Evolutionary conservation across 2,329 filamentous ascomycete species (phyloP).

Genomic region (Colletotrichum costaricense): DNA sequence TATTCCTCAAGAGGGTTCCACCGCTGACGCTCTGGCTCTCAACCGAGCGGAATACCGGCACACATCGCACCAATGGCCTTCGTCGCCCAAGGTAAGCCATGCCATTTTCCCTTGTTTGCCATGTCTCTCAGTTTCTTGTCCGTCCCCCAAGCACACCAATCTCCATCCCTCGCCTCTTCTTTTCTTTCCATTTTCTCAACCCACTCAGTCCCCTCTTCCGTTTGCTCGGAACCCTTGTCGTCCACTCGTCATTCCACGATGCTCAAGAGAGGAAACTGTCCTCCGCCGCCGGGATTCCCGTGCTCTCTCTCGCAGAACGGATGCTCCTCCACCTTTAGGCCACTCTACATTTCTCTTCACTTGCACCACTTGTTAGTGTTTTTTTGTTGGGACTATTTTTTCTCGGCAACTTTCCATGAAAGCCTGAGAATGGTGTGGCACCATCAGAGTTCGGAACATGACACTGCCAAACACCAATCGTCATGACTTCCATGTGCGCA

Average conservation of each 20-base stretch:
- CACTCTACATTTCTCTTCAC: not conserved
- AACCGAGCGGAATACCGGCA: conserved; percentile 31
- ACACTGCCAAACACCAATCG: conserved; percentile 27
- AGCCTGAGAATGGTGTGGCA: conserved; percentile 14
- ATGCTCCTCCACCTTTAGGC: not conserved
- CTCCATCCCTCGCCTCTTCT: not conserved
- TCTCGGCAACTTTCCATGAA: conserved; percentile 24
- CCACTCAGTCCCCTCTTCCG: conserved; percentile 7
- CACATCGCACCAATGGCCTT: conserved; percentile 21
- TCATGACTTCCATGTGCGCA: conserved; percentile 20
- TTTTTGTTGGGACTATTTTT: conserved; percentile 19
- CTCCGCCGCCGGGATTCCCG: conserved; percentile 14
- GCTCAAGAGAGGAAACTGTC: conserved; percentile 19
- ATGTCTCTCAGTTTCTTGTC: conserved; percentile 9
- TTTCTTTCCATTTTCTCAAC: not conserved
- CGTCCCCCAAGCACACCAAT: conserved; percentile 1
- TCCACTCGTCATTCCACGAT: conserved; percentile 17
- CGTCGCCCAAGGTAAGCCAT: conserved; percentile 30
- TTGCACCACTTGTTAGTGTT: not conserved
- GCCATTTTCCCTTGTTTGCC: conserved; percentile 15
- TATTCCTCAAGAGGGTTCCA: conserved; percentile 8
- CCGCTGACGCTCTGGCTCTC: conserved; percentile 21
- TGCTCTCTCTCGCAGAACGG: conserved; percentile 18
- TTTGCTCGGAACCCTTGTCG: not conserved
- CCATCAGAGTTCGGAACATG: conserved; percentile 30